Evolutionary conservation across 805 yeast genomes (phyloP).

Genomic region (Ogataea nonfermentans): DNA sequence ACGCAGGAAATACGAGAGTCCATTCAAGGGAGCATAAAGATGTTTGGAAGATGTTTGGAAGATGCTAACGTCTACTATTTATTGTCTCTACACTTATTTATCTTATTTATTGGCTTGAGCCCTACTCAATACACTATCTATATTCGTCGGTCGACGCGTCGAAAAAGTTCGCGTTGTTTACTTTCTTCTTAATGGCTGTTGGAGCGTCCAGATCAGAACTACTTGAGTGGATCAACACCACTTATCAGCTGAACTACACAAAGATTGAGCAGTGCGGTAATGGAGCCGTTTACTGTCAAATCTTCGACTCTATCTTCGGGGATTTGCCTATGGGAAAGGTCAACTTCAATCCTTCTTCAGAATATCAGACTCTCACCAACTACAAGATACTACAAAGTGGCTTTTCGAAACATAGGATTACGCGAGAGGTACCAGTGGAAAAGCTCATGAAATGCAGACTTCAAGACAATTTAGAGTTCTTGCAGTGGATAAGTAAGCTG

Average conservation of each 20-base stretch:
- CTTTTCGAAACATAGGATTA: constrained; percentile 69
- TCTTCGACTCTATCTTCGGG: constrained; percentile 78
- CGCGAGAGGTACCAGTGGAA: constrained; percentile 77
- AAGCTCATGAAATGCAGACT: constrained; percentile 79
- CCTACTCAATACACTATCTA: too few relatives aligned
- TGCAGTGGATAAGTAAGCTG: constrained; percentile 85
- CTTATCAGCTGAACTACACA: constrained; percentile 60
- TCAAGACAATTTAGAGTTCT: constrained; percentile 90
- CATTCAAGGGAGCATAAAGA: too few relatives aligned
- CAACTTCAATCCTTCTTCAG: constrained; percentile 64
- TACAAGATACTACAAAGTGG: constrained; percentile 82
- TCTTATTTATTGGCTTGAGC: neutral
- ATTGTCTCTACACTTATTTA: constrained; percentile 4
- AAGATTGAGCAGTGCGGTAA: constrained; percentile 93
- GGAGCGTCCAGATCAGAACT: constrained; percentile 85
- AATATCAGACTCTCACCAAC: constrained; percentile 75
- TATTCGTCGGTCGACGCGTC: constrained; percentile 15
- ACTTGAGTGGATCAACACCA: constrained; percentile 77
- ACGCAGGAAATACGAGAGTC: constrained; percentile 30
- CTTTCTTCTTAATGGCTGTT: constrained; percentile 28
- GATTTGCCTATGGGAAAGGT: constrained; percentile 83
- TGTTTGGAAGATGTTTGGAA: too few relatives aligned
- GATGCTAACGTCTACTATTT: constrained; percentile 6
- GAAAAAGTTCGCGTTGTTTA: constrained; percentile 18
- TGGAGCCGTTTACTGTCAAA: constrained; percentile 94